Evolutionary conservation across 2,329 filamentous ascomycete species (phyloP), one percentile per base, ranked within the genome.

Genomic region (Claviceps humidiphila): DNA sequence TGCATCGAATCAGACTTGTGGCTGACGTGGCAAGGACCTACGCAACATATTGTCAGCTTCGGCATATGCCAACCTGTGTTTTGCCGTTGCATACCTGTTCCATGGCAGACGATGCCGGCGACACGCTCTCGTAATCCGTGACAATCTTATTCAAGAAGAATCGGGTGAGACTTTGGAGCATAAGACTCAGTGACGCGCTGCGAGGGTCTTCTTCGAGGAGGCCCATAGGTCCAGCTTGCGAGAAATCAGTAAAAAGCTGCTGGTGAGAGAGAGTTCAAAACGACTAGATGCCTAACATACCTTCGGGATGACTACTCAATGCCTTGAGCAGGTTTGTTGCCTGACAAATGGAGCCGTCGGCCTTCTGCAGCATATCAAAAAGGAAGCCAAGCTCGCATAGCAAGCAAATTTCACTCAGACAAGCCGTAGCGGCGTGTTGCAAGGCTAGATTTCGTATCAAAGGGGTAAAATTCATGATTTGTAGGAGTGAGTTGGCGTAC

Each of bases 361-460:
- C 93, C 65, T 97, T 98, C 61, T 97, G 87, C 24, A 98, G 77
- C 93, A 98, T 98, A 64, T 98, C 94, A 60, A 95, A 94, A 9
- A 98, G 73, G 64, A 93, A 98, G 1, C 93, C 93, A 58, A 98
- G 75, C 68, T 98, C 93, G 67, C 93, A 98, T 1, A 98, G 72
- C 43, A 98, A 73, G 66, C 93, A 98, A 37, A 81, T 78, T 52
- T 95, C 89, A 58, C 81, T 82, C 2, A 89, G 74, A 63, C 93
- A 98, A 14, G 85, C 80, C 8, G 87, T 88, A 1, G 93, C 89
- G 1, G 90, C 86, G 65, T 98, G 93, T 54, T 90, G 84, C 1
- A 98, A 75, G 9, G 93, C 87, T 50, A 94, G 70, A 62, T 98
- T 98, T 47, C 91, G 83, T 50, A 96, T 75, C 20, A 94, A 68